A percentile compares a stretch with the other conserved stretches of the same genome.
These are phyloP conservation scores for Phytophthora sp. DNA, from an alignment of 352 stramenopile species.

Conservation along the genomic window DNA sequence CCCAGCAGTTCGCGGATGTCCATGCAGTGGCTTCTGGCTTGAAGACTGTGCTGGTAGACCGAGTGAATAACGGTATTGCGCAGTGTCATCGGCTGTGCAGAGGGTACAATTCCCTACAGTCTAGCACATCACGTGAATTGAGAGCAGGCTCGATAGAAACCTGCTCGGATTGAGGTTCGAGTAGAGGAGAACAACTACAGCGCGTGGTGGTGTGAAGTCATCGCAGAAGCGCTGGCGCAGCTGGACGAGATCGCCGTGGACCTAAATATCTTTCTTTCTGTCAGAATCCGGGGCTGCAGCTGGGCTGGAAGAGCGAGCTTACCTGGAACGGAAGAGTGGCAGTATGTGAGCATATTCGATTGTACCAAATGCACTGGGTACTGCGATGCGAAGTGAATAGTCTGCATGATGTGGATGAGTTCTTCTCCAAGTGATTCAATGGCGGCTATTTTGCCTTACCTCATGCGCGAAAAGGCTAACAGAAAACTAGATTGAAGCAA, in stretches of 20 bases:
- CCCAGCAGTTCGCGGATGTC: no score
- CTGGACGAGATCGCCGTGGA: slow-evolving; percentile 45
- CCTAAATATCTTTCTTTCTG: slow-evolving; percentile 46
- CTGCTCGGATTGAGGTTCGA: slow-evolving; percentile 33
- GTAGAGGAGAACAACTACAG: slow-evolving; percentile 50
- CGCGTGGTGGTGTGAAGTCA: slow-evolving; percentile 40
- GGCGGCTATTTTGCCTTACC: slow-evolving; percentile 23
- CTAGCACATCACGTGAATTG: slow-evolving; percentile 39
- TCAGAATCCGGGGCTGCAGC: slow-evolving; percentile 51
- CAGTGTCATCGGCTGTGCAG: no score
- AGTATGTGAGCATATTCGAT: slow-evolving; percentile 47
- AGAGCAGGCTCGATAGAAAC: slow-evolving; percentile 40
- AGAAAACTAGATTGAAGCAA: slow-evolving; percentile 20
- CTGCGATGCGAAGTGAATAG: slow-evolving; percentile 50
- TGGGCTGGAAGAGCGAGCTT: slow-evolving; percentile 34
- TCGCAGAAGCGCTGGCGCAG: slow-evolving; percentile 36
- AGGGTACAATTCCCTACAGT: no score
- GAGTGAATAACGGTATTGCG: no score
- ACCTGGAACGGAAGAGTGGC: slow-evolving; percentile 38
- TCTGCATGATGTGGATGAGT: slow-evolving; percentile 68
- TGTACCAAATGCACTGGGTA: slow-evolving; percentile 55
- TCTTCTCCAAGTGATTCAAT: slow-evolving; percentile 43
- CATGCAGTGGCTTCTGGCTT: no score
- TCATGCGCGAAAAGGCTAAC: slow-evolving; percentile 4
- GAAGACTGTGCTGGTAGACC: no score